Evolutionary conservation across 768 basidiomycete species (phyloP).

Genomic region (Rhodotorula paludigena): DNA sequence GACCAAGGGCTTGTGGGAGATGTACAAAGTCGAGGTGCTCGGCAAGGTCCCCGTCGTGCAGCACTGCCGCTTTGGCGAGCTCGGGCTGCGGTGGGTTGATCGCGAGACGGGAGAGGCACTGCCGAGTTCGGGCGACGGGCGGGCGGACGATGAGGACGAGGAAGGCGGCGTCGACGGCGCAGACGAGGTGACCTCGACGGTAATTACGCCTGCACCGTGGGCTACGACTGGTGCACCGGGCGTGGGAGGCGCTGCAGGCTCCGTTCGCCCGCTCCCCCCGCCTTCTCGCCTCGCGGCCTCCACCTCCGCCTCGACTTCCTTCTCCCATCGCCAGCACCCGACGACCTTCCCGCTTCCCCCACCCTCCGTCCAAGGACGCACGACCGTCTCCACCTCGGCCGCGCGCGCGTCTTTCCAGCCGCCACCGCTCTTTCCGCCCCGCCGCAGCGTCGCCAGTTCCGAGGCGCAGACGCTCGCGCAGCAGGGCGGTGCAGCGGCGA

Average conservation of each 20-base stretch:
- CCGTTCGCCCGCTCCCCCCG: neutral
- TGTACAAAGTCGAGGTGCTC: slow-evolving; percentile 95
- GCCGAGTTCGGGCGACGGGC: slow-evolving; percentile 22
- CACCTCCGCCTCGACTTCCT: neutral
- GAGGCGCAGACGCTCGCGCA: slow-evolving; percentile 6
- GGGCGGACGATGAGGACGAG: slow-evolving; percentile 1
- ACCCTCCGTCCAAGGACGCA: too few species aligned
- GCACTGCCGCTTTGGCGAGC: slow-evolving; percentile 79
- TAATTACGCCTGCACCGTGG: slow-evolving; percentile 10
- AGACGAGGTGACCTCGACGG: too few species aligned
- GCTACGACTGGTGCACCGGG: neutral
- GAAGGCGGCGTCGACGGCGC: neutral
- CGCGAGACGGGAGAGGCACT: neutral
- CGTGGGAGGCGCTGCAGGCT: neutral
- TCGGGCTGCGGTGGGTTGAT: slow-evolving; percentile 50
- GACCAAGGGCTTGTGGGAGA: slow-evolving; percentile 66
- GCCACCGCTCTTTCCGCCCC: slow-evolving; percentile 18
- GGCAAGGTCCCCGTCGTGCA: slow-evolving; percentile 93
- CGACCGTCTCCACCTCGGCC: neutral
- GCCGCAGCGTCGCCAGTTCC: neutral
- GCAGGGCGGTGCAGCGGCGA: slow-evolving; percentile 26
- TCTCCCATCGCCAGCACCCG: slow-evolving; percentile 2
- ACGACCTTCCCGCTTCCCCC: neutral
- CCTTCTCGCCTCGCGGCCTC: neutral
- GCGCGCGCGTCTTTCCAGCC: slow-evolving; percentile 3